Base-by-base conservation (phyloP, 2,329 filamentous ascomycete species). In the Curvularia eragrostidis region DNA sequence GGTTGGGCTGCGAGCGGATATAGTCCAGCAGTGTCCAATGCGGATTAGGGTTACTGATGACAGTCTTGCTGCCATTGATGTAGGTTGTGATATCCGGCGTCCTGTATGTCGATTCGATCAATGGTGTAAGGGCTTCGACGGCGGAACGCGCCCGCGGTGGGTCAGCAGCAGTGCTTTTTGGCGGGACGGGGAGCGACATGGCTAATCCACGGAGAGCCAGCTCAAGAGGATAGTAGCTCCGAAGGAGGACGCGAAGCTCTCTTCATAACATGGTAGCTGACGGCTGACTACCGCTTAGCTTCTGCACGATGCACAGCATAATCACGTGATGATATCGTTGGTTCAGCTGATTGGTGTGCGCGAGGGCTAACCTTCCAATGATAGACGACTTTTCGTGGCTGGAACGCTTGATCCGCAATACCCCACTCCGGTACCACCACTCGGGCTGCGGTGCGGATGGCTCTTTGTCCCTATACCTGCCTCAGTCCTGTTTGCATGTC, bases 21-120 rank as follows among this genome's bases (percentile, higher is more conserved):
- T 97, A 98, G 75, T 98, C 94, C 8, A 98, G 82, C 23, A 98
- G 82, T 0, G 94, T 98, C 58, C 93, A 84, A 74, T 97, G 92
- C 0, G 95, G 95, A 70, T 98, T 93, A 42, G 95, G 86, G 13
- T 93, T 87, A 67, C 95, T 91, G 28, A 98, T 82, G 2, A 89
- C 84, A 12, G 97, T 90, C 64, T 87, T 90, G 6, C 91, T 94
- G 63, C 95, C 94, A 75, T 98, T 98, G 56, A 98, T 86, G 75
- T 91, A 97, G 82, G 97, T 97, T 23, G 87, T 86, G 59, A 98
- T 74, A 34, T 72, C 71, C 19, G 74, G 83, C 1, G 90, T 93
- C 73, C 95, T 91, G 73, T 96, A 90, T 75, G 91, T 97, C 46
- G 84, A 79, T 55, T 88, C 86, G 6, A 91, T 95, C 52, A 97